Conservation (phyloP, 164 flowering plant genomes). For the Piper betle region DNA sequence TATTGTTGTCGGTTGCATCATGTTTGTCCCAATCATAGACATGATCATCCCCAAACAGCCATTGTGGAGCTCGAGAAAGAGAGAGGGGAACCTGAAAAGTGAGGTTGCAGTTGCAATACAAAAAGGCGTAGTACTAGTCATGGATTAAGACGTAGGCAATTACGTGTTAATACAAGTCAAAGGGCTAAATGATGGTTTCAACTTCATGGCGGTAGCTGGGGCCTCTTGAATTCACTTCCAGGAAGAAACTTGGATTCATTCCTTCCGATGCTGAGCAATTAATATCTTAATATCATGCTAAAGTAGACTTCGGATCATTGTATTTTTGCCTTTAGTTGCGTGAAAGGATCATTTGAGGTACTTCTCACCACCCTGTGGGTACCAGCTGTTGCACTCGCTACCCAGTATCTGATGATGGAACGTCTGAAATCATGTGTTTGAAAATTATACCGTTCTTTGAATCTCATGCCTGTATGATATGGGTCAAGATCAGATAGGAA, state of each 20-base stretch:
- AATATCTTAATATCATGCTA: too few relatives aligned
- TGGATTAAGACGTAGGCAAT: background rate
- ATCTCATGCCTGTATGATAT: too few relatives aligned
- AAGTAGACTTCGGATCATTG: too few relatives aligned
- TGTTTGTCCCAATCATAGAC: background rate
- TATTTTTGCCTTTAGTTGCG: too few relatives aligned
- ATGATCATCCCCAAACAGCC: background rate
- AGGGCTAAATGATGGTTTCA: background rate
- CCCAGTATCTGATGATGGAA: too few relatives aligned
- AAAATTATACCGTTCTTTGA: too few relatives aligned
- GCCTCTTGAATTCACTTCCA: background rate
- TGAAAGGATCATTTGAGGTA: too few relatives aligned
- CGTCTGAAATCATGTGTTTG: too few relatives aligned
- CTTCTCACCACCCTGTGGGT: too few relatives aligned
- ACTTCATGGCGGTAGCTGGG: background rate
- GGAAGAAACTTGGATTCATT: too few relatives aligned
- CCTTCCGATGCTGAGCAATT: background rate
- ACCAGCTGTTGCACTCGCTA: too few relatives aligned
- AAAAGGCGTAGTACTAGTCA: background rate
- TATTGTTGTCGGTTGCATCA: background rate
- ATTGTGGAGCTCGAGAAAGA: background rate
- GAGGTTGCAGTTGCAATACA: background rate
- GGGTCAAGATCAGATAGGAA: too few relatives aligned
- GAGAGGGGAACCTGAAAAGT: background rate
- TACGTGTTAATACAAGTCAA: background rate